Percentiles rank a stretch among this genome's conserved stretches.
Evolutionary conservation across 345 rosid genomes (phyloP).

Genomic region (Microcos paniculata): DNA sequence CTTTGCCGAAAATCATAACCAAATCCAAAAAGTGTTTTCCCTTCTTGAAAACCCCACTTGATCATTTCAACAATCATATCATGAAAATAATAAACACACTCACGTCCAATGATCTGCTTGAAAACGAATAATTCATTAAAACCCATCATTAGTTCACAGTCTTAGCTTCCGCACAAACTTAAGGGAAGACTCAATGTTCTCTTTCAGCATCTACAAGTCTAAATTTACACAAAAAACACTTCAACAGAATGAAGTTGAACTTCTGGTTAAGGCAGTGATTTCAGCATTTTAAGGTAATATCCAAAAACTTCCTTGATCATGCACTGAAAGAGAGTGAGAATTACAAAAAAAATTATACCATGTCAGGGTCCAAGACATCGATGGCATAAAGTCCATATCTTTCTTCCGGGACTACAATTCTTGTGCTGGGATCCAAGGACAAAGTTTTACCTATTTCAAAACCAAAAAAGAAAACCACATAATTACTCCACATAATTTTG

Average conservation of each 20-base stretch:
- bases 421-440: slow-evolving; percentile 65
- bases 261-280: not conserved
- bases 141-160: not conserved
- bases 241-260: not conserved
- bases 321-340: slow-evolving; percentile 2
- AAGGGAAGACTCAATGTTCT: not conserved
- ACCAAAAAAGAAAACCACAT: not conserved
- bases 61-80: slow-evolving; percentile 95
- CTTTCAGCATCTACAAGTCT: not conserved
- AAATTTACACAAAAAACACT: not conserved
- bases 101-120: slow-evolving; percentile 77
- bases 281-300: not conserved
- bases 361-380: slow-evolving; percentile 92
- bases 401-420: slow-evolving; percentile 79
- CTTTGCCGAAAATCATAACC: slow-evolving; percentile 99
- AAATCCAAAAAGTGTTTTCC: slow-evolving; percentile 89
- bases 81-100: slow-evolving; percentile 79
- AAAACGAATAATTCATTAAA: not conserved
- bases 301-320: not conserved
- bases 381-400: slow-evolving; percentile 85
- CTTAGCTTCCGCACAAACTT: not conserved
- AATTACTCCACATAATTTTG: not conserved
- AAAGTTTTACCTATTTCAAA: slow-evolving; percentile 64
- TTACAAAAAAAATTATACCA: slow-evolving; percentile 51
- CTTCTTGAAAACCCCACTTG: slow-evolving; percentile 95